These are phyloP conservation scores for Penicillium malachiteum DNA, from an alignment of 495 filamentous ascomycete genomes.

Conservation along the genomic window DNA sequence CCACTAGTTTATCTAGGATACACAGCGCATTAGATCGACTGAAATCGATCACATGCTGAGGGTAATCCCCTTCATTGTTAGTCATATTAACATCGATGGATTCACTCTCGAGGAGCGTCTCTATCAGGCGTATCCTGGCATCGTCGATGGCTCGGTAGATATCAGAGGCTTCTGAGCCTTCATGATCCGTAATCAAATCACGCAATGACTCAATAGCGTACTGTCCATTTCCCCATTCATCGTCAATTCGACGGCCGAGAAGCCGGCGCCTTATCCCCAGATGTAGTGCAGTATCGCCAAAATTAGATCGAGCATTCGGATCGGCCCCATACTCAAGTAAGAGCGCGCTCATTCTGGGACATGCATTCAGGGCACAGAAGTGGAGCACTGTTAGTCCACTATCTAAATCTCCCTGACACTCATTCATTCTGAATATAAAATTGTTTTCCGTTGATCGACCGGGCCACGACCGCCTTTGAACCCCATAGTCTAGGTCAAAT, in stretches of 20 bases:
- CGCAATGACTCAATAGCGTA: not conserved
- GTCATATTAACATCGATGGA: not conserved
- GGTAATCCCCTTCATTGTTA: constrained; percentile 1
- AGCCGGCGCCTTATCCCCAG: not conserved
- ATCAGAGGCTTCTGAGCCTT: constrained; percentile 1
- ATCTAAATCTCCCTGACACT: not conserved
- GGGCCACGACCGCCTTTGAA: not conserved
- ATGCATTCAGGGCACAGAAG: constrained; percentile 1
- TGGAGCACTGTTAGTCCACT: not conserved
- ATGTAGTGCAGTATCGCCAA: constrained; percentile 2
- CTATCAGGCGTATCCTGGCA: not conserved
- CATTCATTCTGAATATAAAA: not conserved
- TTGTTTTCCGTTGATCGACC: too few relatives aligned
- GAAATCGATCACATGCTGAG: not conserved
- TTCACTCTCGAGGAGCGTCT: not conserved
- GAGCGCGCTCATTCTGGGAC: not conserved
- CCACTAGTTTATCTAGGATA: not conserved
- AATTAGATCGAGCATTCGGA: not conserved
- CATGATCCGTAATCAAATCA: not conserved
- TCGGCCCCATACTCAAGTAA: constrained; percentile 1
- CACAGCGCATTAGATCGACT: too few relatives aligned
- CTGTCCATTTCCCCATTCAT: not conserved
- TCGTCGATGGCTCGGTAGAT: not conserved
- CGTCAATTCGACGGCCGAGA: not conserved
- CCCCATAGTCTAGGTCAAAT: not conserved